phyloP scores from a whole-genome alignment of 1,284 basidiomycete species.

The Ceratobasidium sp. region DNA sequence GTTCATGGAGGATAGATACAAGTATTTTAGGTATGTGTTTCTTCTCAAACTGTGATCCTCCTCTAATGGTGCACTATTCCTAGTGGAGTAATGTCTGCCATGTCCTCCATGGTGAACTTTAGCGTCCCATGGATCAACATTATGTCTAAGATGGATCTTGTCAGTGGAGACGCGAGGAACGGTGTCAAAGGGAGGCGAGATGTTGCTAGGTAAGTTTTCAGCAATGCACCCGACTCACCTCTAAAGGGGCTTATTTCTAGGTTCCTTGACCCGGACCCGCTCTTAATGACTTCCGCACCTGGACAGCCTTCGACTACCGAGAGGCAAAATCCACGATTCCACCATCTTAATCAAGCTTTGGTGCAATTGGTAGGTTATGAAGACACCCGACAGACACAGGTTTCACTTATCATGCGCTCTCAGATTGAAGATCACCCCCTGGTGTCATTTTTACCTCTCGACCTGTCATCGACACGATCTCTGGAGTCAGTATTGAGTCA shows the following conservation, averaged over 20 bases:
- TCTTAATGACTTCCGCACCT: constrained; percentile 75
- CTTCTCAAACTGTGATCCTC: not conserved
- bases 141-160: constrained; percentile 99
- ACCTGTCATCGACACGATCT: constrained; percentile 90
- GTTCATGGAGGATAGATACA: constrained; percentile 98
- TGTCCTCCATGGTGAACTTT: constrained; percentile 99
- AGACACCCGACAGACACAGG: not conserved
- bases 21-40: constrained; percentile 84
- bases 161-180: constrained; percentile 69
- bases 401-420: not conserved
- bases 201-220: constrained; percentile 72
- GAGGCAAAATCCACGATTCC: constrained; percentile 80
- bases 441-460: constrained; percentile 95
- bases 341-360: constrained; percentile 92
- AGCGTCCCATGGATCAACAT: constrained; percentile 97
- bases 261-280: constrained; percentile 97
- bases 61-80: not conserved
- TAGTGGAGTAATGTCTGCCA: constrained; percentile 96
- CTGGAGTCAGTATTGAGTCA: constrained; percentile 92
- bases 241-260: constrained; percentile 55
- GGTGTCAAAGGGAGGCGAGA: constrained; percentile 77
- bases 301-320: constrained; percentile 62
- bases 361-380: constrained; percentile 81
- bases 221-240: too few species aligned
- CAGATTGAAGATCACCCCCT: constrained; percentile 99